Conservation (phyloP, 805 yeast genomes). For the Metschnikowia aberdeeniae region DNA sequence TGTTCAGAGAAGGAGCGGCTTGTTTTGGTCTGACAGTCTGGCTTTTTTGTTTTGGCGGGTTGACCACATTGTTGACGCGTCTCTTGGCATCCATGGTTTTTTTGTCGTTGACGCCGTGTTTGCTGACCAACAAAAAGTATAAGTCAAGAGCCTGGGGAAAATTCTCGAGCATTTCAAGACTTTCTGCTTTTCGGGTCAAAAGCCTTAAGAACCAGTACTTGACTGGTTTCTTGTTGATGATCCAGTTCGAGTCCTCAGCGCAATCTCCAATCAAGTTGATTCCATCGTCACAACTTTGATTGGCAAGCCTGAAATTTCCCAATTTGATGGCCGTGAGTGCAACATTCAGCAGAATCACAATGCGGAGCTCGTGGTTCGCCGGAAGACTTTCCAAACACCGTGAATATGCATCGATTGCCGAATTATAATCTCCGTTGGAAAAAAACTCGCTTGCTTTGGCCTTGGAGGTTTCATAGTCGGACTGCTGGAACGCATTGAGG, state of each 20-base stretch:
- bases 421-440: slow-evolving; percentile 76
- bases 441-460: slow-evolving; percentile 59
- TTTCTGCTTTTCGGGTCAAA: slow-evolving; percentile 70
- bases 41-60: slow-evolving; percentile 41
- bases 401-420: slow-evolving; percentile 59
- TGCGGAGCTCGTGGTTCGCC: slow-evolving; percentile 54
- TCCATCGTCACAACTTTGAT: slow-evolving; percentile 46
- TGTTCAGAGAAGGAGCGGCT: neutral
- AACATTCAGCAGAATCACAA: slow-evolving; percentile 72
- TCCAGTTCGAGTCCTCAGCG: slow-evolving; percentile 27
- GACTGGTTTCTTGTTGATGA: slow-evolving; percentile 47
- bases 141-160: slow-evolving; percentile 57
- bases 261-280: slow-evolving; percentile 29
- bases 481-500: slow-evolving; percentile 37
- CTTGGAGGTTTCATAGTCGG: slow-evolving; percentile 46
- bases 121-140: slow-evolving; percentile 60
- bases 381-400: slow-evolving; percentile 53
- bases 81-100: slow-evolving; percentile 75
- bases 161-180: slow-evolving; percentile 74
- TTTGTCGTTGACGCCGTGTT: slow-evolving; percentile 58
- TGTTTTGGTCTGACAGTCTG: slow-evolving; percentile 9
- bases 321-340: slow-evolving; percentile 59
- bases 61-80: slow-evolving; percentile 63
- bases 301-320: slow-evolving; percentile 62
- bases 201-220: slow-evolving; percentile 74